Base-by-base conservation (phyloP, 2,329 filamentous ascomycete species). In the Trichoderma oligosporum region DNA sequence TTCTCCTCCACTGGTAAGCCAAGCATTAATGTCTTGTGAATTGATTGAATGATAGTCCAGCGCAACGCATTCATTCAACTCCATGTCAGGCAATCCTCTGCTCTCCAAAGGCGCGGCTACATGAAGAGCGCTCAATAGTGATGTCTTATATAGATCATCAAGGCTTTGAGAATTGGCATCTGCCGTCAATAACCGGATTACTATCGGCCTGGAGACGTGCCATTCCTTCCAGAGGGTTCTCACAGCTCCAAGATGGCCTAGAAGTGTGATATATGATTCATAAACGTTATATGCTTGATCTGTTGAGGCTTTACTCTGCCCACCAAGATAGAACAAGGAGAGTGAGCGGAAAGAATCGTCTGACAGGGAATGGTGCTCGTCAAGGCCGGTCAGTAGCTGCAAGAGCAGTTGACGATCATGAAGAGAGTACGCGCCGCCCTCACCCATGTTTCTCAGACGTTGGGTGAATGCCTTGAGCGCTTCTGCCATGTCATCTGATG, bases 221-320 rank as follows among this genome's bases (percentile, higher is more conserved):
- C 67, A 67, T 61, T 72, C 70, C 45, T 66, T 67, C 64, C 66
- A 66, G 12, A 73, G 59, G 24, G 65, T 70, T 35, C 68, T 60
- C 7, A 64, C 57, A 5, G 69, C 68, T 7, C 71, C 70, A 7
- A 73, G 62, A 12, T 65, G 63, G 5, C 68, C 68, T 16, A 73
- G 60, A 4, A 70, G 59, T 25, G 41, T 39, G 29, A 73, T 61
- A 58, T 70, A 73, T 1, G 61, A 54, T 20, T 54, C 55, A 53
- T 68, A 70, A 14, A 66, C 54, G 8, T 53, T 54, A 14, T 59
- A 57, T 16, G 60, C 60, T 24, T 41, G 31, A 18, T 46, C 49
- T 3, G 45, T 29, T 9, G 38, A 29, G 5, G 41, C 20, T n/a
- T 33, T n/a, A 12, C 46, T 46, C 14, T 49, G 14, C 25, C 51